A percentile compares a stretch with the other conserved stretches of the same genome.
Conservation (phyloP, 768 basidiomycete species). For the Suillus bovinus region DNA sequence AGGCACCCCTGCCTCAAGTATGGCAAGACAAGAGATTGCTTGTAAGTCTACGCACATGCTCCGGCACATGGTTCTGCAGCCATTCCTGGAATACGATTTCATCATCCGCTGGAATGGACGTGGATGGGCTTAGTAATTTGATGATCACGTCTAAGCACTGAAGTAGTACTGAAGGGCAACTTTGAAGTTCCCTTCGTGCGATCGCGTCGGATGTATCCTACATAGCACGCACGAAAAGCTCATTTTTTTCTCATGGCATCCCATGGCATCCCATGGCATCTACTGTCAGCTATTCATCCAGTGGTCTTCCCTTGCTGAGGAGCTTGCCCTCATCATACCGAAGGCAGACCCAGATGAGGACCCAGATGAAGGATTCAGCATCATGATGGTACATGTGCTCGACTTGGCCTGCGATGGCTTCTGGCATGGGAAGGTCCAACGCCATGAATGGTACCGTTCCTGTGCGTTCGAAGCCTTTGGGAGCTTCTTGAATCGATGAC, state of each 20-base stretch:
- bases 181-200: not conserved
- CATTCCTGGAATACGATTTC: not conserved
- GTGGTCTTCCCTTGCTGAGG: not conserved
- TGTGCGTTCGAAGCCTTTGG: too few species aligned
- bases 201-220: not conserved
- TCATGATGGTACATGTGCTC: not conserved
- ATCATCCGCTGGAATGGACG: not conserved
- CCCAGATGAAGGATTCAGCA: not conserved
- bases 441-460: too few species aligned
- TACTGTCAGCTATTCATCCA: not conserved
- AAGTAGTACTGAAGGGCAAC: too few species aligned
- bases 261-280: not conserved
- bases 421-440: too few species aligned
- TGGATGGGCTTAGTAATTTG: not conserved
- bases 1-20: not conserved
- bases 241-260: not conserved
- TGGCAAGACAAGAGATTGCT: not conserved
- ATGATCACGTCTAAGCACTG: too few species aligned
- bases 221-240: too few species aligned
- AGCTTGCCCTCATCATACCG: not conserved
- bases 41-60: not conserved
- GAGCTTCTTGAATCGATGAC: not conserved
- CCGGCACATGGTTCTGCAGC: not conserved
- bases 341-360: not conserved
- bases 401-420: too few species aligned